These are phyloP conservation scores for Sugiyamaella americana DNA, from an alignment of 805 yeast genomes.

Conservation along the genomic window DNA sequence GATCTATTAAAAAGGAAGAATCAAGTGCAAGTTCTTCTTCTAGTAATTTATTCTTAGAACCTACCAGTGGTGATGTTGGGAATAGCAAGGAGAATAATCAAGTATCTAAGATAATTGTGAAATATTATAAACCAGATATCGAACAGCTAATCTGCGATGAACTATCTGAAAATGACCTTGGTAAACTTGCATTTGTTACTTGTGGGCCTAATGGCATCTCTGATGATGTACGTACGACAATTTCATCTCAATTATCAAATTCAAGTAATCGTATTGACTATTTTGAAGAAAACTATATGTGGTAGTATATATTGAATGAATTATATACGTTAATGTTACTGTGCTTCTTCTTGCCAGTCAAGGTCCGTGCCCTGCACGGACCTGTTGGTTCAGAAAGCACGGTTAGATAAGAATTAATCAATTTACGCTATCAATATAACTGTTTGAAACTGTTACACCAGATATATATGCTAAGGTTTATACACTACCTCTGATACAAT, in stretches of 20 bases:
- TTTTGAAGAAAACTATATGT: constrained; percentile 62
- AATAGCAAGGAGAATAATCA: neutral
- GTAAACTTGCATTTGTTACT: constrained; percentile 1
- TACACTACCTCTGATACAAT: no score
- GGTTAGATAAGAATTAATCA: no score
- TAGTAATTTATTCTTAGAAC: neutral
- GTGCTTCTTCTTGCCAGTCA: no score
- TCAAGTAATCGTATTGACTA: constrained; percentile 50
- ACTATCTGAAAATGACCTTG: neutral
- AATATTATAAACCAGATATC: neutral
- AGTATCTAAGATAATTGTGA: neutral
- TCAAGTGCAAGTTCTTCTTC: neutral
- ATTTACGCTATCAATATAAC: no score
- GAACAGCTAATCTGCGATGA: neutral
- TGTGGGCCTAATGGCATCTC: constrained; percentile 61
- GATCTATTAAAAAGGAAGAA: neutral
- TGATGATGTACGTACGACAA: constrained; percentile 47
- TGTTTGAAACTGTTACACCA: no score
- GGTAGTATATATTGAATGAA: no score
- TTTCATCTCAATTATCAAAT: constrained; percentile 38
- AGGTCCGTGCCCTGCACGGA: no score
- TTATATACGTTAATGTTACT: no score
- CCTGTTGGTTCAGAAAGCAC: no score
- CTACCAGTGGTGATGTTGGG: neutral
- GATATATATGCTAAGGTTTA: no score